Evolutionary conservation across 2,329 filamentous ascomycete genomes (phyloP).

Genomic region (Penicillium janthinellum): DNA sequence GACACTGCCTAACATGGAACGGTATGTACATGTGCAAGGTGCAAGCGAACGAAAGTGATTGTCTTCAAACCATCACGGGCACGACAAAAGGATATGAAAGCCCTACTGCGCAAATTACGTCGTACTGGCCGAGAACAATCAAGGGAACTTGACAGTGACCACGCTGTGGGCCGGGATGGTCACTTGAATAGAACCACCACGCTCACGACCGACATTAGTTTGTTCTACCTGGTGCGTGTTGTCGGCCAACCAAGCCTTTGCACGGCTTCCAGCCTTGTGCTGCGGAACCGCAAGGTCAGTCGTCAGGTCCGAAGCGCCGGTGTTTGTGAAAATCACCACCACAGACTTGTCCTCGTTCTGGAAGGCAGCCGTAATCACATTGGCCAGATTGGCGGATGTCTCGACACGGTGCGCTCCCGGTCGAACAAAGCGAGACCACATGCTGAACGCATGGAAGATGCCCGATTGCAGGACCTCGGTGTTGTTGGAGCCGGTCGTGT

Average conservation of each 20-base stretch:
- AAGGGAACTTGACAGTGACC: slow-evolving; percentile 1
- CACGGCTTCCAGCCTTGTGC: neutral
- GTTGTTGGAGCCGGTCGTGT: neutral
- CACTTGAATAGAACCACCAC: neutral
- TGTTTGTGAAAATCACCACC: neutral
- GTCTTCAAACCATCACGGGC: too few relatives aligned
- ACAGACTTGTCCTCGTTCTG: neutral
- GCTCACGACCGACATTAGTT: neutral
- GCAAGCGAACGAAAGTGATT: too few relatives aligned
- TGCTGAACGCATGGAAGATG: neutral
- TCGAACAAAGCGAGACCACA: neutral
- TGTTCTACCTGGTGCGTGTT: neutral
- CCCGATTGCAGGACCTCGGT: neutral
- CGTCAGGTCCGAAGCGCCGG: neutral
- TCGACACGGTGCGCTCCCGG: neutral
- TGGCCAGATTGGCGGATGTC: neutral
- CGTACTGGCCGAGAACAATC: neutral
- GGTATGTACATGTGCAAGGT: too few relatives aligned
- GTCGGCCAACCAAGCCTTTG: slow-evolving; percentile 1
- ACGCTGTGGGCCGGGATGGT: neutral
- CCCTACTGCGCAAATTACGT: too few relatives aligned
- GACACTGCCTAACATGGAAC: too few relatives aligned
- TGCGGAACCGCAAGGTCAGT: neutral
- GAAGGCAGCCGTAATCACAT: neutral
- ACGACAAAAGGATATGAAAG: too few relatives aligned